Base-by-base conservation (phyloP, 2,329 filamentous ascomycete species). In the Thelonectria olida region DNA sequence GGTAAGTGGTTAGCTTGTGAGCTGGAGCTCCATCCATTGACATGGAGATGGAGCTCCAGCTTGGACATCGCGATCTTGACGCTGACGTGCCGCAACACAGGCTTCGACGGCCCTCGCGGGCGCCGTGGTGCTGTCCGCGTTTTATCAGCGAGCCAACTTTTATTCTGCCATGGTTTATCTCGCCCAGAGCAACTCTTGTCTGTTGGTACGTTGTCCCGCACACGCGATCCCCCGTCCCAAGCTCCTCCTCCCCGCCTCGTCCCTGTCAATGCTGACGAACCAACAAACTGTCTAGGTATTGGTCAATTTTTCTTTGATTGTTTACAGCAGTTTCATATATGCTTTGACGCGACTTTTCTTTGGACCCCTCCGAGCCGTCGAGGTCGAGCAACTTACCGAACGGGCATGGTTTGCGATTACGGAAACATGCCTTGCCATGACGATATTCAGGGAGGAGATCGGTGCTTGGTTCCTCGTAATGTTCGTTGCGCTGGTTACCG, bases 371-470 rank as follows among this genome's bases (percentile, higher is more conserved):
- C 93, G 96, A 68, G 91, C 93, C 23, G 92, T 97, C 81, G 96
- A 99, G 81, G 92, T 96, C 72, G 96, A 99, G 78, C 95, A 98
- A 76, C 87, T 99, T 13, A 97, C 97, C 75, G 96, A 99, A 78
- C 95, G 95, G 78, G 94, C 92, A 50, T 99, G 96, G 96, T 97
- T 97, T 74, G 95, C 96, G 38, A 92, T 98, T 39, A 97, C 95
- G 47, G 96, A 99, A 80, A 99, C 96, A 66, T 92, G 94, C 73
- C 84, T 99, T 66, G 96, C 96, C 27, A 98, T 99, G 95, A 97
- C 96, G 27, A 97, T 97, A 67, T 98, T 99, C 78, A 86, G 96
- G 44, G 96, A 97, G 65, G 94, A 98, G 75, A 89, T 99, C 17
- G 95, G 96, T 44, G 92, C 91, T 41, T 96, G 93, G 89, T 97